phyloP scores from a whole-genome alignment of 2,329 filamentous ascomycete genomes.

The Neocatenulostroma microsporum region DNA sequence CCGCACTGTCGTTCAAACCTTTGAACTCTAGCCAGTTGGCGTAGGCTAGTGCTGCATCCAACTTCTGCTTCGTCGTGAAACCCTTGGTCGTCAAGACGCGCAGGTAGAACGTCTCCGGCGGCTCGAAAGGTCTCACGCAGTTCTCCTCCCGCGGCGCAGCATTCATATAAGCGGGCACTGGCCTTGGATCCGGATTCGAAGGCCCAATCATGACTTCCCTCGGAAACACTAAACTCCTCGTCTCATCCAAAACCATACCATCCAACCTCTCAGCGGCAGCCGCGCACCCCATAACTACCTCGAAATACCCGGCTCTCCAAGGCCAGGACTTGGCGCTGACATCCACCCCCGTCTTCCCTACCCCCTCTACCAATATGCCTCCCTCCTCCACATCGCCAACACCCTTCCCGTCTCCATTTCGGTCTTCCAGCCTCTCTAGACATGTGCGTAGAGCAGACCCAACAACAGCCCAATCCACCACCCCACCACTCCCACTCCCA shows the following conservation, averaged over 20 bases:
- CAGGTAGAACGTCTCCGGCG: constrained; percentile 71
- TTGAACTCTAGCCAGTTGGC: constrained; percentile 81
- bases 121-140: constrained; percentile 59
- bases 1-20: constrained; percentile 54
- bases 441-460: constrained; percentile 54
- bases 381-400: constrained; percentile 40
- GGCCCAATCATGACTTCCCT: constrained; percentile 69
- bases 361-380: constrained; percentile 38
- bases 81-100: constrained; percentile 74
- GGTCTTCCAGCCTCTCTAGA: constrained; percentile 62
- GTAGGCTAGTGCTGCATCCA: constrained; percentile 75
- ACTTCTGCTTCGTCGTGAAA: constrained; percentile 67
- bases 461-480: constrained; percentile 62
- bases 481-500: constrained; percentile 48
- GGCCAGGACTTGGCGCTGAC: constrained; percentile 67
- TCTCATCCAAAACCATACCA: constrained; percentile 65
- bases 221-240: constrained; percentile 59
- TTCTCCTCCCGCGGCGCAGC: constrained; percentile 66
- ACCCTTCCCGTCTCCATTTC: constrained; percentile 58
- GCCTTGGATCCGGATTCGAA: constrained; percentile 71
- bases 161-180: constrained; percentile 57
- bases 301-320: constrained; percentile 81
- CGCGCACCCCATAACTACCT: constrained; percentile 69
- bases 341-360: constrained; percentile 56
- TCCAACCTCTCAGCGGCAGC: constrained; percentile 73